These are phyloP conservation scores for Cymbidium sinense DNA, from an alignment of 106 monocot genomes.

Conservation along the genomic window DNA sequence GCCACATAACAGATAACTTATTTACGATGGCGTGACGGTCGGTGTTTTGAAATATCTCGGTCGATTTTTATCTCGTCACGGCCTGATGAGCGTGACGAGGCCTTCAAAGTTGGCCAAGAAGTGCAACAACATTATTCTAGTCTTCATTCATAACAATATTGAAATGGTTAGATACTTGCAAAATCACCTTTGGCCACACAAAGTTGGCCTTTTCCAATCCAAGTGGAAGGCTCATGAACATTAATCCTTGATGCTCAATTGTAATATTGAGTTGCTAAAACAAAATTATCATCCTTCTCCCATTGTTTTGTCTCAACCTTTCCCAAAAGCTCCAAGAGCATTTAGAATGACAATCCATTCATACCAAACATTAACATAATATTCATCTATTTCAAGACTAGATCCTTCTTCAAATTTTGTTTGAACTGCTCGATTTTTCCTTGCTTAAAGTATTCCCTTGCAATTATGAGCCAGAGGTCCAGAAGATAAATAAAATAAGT, in stretches of 20 bases:
- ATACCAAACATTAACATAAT: conserved; percentile 92
- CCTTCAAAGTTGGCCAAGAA: conserved; percentile 95
- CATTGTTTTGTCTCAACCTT: conserved; percentile 60
- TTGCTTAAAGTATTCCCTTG: conserved; percentile 97
- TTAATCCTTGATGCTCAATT: conserved; percentile 92
- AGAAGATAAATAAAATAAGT: conserved; percentile 59
- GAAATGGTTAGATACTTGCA: conserved; percentile 50
- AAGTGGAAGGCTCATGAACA: conserved; percentile 79
- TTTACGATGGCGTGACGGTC: too few relatives aligned
- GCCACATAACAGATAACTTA: too few relatives aligned
- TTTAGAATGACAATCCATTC: conserved; percentile 94
- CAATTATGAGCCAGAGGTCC: conserved; percentile 92
- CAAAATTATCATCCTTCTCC: conserved; percentile 81
- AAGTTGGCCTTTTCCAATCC: conserved; percentile 96
- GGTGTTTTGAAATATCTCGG: too few relatives aligned
- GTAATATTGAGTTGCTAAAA: conserved; percentile 74
- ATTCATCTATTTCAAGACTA: conserved; percentile 97
- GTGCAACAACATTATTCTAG: conserved; percentile 70
- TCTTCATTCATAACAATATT: conserved; percentile 74
- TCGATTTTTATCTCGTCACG: too few relatives aligned
- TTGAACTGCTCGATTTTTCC: conserved; percentile 85
- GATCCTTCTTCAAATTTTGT: conserved; percentile 97
- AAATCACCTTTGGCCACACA: conserved; percentile 76
- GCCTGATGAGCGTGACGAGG: too few relatives aligned
- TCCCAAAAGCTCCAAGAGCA: conserved; percentile 83